These are phyloP conservation scores for Licmophora abbreviata DNA, from an alignment of 108 stramenopile species.

Conservation along the genomic window DNA sequence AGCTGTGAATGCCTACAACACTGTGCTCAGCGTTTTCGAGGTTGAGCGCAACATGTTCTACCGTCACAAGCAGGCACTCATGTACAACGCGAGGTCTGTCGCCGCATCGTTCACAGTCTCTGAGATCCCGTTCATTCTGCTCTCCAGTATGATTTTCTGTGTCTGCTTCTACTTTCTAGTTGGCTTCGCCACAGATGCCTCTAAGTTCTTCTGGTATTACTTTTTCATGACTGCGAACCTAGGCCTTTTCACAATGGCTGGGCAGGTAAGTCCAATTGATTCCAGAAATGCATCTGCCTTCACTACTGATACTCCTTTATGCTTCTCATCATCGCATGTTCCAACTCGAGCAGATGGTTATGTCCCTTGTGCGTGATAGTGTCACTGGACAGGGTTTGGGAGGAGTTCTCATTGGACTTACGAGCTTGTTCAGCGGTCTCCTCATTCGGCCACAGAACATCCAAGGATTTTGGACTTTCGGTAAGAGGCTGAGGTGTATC, in stretches of 20 bases:
- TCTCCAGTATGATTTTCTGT: slow-evolving; percentile 35
- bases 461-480: slow-evolving; percentile 31
- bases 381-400: slow-evolving; percentile 49
- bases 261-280: slow-evolving; percentile 2
- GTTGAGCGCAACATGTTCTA: slow-evolving; percentile 74
- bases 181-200: slow-evolving; percentile 34
- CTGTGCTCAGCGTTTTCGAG: slow-evolving; percentile 56
- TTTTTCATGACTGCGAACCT: slow-evolving; percentile 23
- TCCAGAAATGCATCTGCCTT: background rate
- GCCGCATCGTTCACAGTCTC: slow-evolving; percentile 38
- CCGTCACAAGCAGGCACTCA: slow-evolving; percentile 58
- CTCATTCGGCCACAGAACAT: slow-evolving; percentile 52
- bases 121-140: slow-evolving; percentile 50
- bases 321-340: no score
- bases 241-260: slow-evolving; percentile 24
- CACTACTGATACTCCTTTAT: background rate
- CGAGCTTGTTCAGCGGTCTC: slow-evolving; percentile 48
- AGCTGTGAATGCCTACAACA: slow-evolving; percentile 48
- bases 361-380: slow-evolving; percentile 40
- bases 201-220: slow-evolving; percentile 49
- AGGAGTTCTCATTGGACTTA: slow-evolving; percentile 29
- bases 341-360: slow-evolving; percentile 29
- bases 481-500: no score
- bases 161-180: slow-evolving; percentile 53
- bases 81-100: slow-evolving; percentile 44